phyloP scores from a whole-genome alignment of 2,329 filamentous ascomycete species.

The Colletotrichum sp. region DNA sequence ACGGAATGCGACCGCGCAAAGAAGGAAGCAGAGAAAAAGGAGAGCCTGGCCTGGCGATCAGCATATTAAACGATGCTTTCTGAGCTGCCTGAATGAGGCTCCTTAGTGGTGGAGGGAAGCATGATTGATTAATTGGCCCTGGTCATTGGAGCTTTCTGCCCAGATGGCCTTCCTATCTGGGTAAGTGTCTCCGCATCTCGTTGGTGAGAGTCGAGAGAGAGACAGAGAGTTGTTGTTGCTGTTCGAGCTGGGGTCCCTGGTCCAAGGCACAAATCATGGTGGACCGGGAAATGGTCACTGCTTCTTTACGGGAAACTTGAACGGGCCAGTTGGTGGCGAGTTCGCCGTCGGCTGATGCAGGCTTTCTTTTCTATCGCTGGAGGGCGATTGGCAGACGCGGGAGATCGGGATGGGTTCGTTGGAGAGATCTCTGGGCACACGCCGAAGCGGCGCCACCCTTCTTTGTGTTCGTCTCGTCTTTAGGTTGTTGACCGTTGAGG shows the following conservation, averaged over 20 bases:
- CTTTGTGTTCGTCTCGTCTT: not conserved
- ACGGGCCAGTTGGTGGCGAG: not conserved
- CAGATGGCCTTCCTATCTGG: conserved; percentile 15
- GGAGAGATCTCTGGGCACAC: not conserved
- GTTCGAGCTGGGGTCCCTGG: not conserved
- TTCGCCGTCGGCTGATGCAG: not conserved
- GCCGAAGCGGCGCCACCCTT: not conserved
- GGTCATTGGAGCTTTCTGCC: not conserved
- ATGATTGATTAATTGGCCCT: not conserved
- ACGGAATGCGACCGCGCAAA: not conserved
- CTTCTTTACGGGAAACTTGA: not conserved
- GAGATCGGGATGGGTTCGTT: not conserved
- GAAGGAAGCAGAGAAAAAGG: not conserved
- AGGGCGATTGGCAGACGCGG: conserved; percentile 2
- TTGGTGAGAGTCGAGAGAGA: not conserved
- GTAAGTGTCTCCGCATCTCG: conserved; percentile 3
- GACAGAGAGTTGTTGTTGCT: not conserved
- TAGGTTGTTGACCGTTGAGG: not conserved
- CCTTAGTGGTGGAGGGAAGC: not conserved
- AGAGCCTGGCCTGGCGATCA: not conserved
- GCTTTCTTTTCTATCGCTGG: not conserved
- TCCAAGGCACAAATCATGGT: not conserved
- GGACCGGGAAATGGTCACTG: not conserved
- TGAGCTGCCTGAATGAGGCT: conserved; percentile 19
- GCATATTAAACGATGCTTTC: not conserved